Evolutionary conservation across 2,329 filamentous ascomycete genomes (phyloP), one percentile per base, ranked within the genome.

Genomic region (Calonectria pteridis): DNA sequence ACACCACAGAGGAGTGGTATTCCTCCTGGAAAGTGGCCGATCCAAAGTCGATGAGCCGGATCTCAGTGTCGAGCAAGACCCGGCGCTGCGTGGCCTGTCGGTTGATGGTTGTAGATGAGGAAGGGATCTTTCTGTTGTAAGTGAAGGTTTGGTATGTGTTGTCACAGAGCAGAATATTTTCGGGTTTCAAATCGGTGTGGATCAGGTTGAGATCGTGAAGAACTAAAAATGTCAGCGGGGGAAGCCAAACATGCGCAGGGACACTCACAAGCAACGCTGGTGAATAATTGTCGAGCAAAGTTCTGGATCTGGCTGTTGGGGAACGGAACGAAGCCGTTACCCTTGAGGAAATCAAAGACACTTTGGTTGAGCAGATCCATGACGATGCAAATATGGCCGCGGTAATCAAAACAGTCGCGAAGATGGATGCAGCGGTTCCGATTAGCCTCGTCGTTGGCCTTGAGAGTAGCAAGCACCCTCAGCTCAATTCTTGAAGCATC

Each of bases 301-400:
- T 92, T 96, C 84, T 98, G 97, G 73, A 99, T 99, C 85, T 99
- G 97, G 77, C 96, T 98, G 88, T 97, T 98, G 16, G 97, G 97
- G 82, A 99, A 99, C 0, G 97, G 97, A 23, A 98, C 95, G 82
- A 99, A 99, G 77, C 92, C 91, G 82, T 98, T 98, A 81, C 93
- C 93, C 87, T 99, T 99, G 62, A 99, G 89, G 80, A 99, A 99
- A 85, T 99, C 97, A 83, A 99, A 99, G 67, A 99, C 96, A 80
- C 96, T 98, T 82, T 98, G 96, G 62, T 96, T 96, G 37, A 98
- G 91, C 4, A 93, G 85, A 77, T 93, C 91, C 91, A 92, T 93
- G 69, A 93, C 91, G 73, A 93, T 93, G 88, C 97, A 99, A 78
- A 99, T 98, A 83, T 99, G 97, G 71, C 97, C 97, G 62, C 96